Percentiles rank a stretch among this genome's conserved stretches.
These are phyloP conservation scores for Solanum aculeatissimum DNA, from an alignment of 305 asterid genomes.

Conservation along the genomic window DNA sequence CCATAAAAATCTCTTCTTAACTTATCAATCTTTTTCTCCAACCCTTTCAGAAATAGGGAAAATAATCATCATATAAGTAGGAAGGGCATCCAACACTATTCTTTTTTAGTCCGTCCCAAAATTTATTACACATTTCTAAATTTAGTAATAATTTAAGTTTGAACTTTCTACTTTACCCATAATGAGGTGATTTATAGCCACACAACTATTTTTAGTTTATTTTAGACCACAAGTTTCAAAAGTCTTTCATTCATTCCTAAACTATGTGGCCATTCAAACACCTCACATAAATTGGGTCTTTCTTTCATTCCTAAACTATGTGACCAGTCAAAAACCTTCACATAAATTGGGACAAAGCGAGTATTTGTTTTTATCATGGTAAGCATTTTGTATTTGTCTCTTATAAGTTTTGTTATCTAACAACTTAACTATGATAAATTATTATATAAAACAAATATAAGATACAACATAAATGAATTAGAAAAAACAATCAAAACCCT, in stretches of 20 bases:
- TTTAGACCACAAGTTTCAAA: neutral
- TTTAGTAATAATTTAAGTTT: neutral
- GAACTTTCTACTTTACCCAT: neutral
- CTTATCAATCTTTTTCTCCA: neutral
- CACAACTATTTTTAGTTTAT: neutral
- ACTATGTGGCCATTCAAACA: no score
- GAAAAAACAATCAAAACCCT: neutral
- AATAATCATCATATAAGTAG: neutral
- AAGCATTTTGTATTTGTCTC: neutral
- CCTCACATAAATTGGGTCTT: neutral
- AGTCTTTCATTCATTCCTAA: no score
- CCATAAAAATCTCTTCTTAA: neutral
- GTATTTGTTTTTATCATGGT: neutral
- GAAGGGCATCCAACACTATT: neutral
- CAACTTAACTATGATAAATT: neutral
- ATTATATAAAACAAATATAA: neutral
- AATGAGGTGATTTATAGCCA: neutral
- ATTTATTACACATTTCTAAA: neutral
- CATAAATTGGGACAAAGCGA: neutral
- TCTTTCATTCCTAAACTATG: no score
- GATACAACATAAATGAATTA: neutral
- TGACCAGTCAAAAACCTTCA: neutral
- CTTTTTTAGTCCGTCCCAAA: neutral
- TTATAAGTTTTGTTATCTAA: neutral
- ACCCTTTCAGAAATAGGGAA: neutral